phyloP scores from a whole-genome alignment of 257 asterid genomes.

The Nicotiana undulata region DNA sequence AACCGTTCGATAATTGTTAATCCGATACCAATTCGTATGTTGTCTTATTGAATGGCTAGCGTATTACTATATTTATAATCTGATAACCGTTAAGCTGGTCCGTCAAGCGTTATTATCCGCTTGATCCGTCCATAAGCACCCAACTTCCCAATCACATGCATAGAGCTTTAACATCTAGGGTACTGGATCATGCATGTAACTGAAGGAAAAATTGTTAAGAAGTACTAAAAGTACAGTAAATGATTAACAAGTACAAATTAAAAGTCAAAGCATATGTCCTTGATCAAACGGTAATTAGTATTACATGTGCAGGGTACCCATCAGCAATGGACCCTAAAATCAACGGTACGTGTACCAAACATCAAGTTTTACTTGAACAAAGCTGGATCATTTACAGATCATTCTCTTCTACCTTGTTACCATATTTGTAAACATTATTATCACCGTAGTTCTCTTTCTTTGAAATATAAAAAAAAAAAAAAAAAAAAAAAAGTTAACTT shows the following conservation, averaged over 20 bases:
- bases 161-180: no score
- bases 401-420: slow-evolving; percentile 1
- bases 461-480: no score
- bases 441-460: neutral
- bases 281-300: slow-evolving; percentile 6
- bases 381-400: neutral
- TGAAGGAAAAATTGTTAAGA: no score
- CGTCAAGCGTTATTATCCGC: no score
- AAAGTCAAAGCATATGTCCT: neutral
- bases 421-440: neutral
- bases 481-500: neutral
- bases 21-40: no score
- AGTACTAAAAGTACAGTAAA: neutral
- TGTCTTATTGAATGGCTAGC: no score
- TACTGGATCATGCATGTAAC: no score
- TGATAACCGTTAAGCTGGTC: no score
- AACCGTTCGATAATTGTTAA: no score
- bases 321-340: slow-evolving; percentile 10
- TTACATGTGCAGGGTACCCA: slow-evolving; percentile 12
- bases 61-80: no score
- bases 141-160: no score
- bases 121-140: no score
- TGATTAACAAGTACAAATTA: neutral
- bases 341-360: neutral
- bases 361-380: neutral